Evolutionary conservation across 805 yeast species (phyloP), one percentile per base, ranked within the genome.

Genomic region (Yarrowia hollandica): DNA sequence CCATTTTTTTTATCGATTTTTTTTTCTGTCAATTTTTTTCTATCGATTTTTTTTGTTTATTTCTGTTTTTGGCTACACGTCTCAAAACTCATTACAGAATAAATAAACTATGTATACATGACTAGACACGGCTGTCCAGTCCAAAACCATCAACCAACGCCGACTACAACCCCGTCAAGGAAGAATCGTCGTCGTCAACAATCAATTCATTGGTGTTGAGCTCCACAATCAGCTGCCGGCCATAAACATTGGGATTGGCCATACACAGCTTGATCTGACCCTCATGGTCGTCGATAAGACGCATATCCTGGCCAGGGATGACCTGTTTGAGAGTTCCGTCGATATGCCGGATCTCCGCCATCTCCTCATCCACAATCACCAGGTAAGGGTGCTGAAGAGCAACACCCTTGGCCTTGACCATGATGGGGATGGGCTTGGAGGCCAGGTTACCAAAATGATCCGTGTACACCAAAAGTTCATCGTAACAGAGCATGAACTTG

Each of bases 301-400:
- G 64, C 28, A 88, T 79, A 64, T 82, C 88, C 67, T 84, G 85
- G 19, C 92, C 92, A 3, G 83, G 79, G 37, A 89, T 77, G 4
- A 88, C 85, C 68, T 89, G 96, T 31, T 78, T 79, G 19, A 75
- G 64, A 33, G 69, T 68, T 7, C 72, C 70, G 42, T 68, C 74
- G 22, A 85, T 73, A 31, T 82, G 77, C 74, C 90, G 82, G 2
- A 89, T 76, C 66, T 89, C 96, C 8, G 88, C 75, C 46, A 84
- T 78, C 63, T 86, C 90, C 18, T 83, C 83, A 38, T 85, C 82
- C 25, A 82, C 77, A 4, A 86, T 69, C 7, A 83, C 68, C 59
- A 84, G 69, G 64, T 75, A 80, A 12, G 80, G 81, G 33, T 74
- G 74, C 44, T 75, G 74, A 15, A 80, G 69, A 2, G 77, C 72